phyloP scores from a whole-genome alignment of 2,329 filamentous ascomycete genomes.

The Colletotrichum sp. region DNA sequence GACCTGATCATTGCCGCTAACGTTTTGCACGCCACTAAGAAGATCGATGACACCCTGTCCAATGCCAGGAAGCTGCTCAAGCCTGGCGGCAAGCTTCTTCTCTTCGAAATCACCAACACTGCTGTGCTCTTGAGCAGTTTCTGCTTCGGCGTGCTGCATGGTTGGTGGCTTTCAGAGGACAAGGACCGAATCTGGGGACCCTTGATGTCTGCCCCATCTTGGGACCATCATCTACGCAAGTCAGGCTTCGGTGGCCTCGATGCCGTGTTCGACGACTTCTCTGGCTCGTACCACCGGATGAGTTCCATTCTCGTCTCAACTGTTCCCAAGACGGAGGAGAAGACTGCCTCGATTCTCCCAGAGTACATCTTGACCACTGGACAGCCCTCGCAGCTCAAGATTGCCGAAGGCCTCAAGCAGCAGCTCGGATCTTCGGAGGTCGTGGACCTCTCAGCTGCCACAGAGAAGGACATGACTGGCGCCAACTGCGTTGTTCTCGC shows the following conservation, averaged over 20 bases:
- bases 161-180: conserved; percentile 36
- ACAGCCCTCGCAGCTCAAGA: background rate
- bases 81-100: conserved; percentile 33
- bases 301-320: conserved; percentile 26
- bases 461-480: conserved; percentile 2
- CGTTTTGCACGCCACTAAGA: conserved; percentile 33
- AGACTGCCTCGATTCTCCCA: background rate
- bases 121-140: conserved; percentile 20
- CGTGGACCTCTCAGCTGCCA: background rate
- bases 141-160: conserved; percentile 32
- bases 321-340: background rate
- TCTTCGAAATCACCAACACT: conserved; percentile 31
- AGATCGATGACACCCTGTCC: conserved; percentile 27
- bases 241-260: conserved; percentile 27
- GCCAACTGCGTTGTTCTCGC: conserved; percentile 26
- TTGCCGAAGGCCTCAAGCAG: background rate
- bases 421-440: background rate
- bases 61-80: conserved; percentile 30
- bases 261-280: conserved; percentile 27
- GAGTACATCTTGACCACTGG: background rate
- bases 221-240: conserved; percentile 22
- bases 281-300: conserved; percentile 16
- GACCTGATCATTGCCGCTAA: conserved; percentile 35
- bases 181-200: conserved; percentile 27
- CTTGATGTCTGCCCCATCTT: conserved; percentile 26